Percentiles rank a stretch among this genome's conserved stretches.
These are phyloP conservation scores for Phaeotremella fagi DNA, from an alignment of 768 basidiomycete species.

Conservation along the genomic window DNA sequence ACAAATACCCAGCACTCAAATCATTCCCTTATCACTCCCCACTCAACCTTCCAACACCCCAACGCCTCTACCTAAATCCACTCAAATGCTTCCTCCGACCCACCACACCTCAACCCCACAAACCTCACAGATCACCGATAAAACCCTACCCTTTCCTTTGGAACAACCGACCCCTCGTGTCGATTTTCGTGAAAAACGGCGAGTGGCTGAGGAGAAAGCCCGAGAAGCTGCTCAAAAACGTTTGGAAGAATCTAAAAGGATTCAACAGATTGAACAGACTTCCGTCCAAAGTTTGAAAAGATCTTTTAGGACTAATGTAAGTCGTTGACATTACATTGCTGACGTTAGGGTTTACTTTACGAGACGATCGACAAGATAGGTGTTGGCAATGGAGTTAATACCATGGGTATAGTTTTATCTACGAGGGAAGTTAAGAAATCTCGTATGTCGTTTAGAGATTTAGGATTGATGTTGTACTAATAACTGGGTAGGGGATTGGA, in stretches of 20 bases:
- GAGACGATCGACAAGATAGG: background rate
- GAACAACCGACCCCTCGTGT: background rate
- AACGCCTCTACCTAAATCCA: background rate
- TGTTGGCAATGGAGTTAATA: background rate
- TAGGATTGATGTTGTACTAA: background rate
- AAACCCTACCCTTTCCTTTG: background rate
- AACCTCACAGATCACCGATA: background rate
- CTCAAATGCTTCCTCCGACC: background rate
- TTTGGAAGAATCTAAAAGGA: background rate
- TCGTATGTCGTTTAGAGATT: background rate
- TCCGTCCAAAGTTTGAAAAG: too few species aligned
- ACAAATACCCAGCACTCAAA: too few species aligned
- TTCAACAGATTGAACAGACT: too few species aligned
- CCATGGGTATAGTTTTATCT: background rate
- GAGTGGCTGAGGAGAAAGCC: background rate
- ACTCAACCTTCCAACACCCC: too few species aligned
- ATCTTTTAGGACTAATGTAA: background rate
- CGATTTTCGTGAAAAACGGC: background rate
- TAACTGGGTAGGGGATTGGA: constrained; percentile 10
- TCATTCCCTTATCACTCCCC: too few species aligned
- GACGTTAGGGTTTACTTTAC: background rate
- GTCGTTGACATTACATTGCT: background rate
- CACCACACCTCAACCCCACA: constrained; percentile 1
- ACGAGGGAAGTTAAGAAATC: background rate
- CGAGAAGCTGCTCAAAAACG: background rate